Percentiles rank a stretch among this genome's conserved stretches.
phyloP scores from a whole-genome alignment of 768 basidiomycete species.

The Calocybe cyanea region DNA sequence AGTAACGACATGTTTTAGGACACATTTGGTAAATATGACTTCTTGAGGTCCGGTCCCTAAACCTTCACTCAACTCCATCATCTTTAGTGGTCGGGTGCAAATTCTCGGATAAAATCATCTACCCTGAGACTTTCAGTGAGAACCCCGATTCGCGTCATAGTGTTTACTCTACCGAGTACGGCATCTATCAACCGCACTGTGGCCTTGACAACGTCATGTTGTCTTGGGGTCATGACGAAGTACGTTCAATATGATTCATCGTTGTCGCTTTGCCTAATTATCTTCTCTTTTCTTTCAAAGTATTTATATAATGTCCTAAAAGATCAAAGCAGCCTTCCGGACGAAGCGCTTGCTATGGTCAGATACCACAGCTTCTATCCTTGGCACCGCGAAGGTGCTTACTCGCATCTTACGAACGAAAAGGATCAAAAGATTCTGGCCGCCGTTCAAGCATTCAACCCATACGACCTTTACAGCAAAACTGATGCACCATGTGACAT shows the following conservation, averaged over 20 bases:
- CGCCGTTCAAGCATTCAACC: conserved; percentile 86
- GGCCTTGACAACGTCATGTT: conserved; percentile 87
- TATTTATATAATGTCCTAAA: conserved; percentile 84
- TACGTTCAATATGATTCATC: conserved; percentile 23
- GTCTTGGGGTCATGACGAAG: conserved; percentile 91
- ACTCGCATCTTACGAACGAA: conserved; percentile 73
- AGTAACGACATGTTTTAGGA: conserved; percentile 25
- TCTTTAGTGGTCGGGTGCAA: conserved; percentile 71
- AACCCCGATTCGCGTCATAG: conserved; percentile 68
- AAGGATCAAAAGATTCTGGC: conserved; percentile 60
- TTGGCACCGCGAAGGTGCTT: conserved; percentile 89
- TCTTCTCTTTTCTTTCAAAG: conserved; percentile 30
- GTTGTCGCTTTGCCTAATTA: background rate
- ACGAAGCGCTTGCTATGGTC: conserved; percentile 86
- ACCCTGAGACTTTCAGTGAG: conserved; percentile 69
- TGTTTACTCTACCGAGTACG: conserved; percentile 67
- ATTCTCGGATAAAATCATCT: conserved; percentile 81
- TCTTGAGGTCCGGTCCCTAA: conserved; percentile 1
- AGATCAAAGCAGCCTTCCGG: conserved; percentile 76
- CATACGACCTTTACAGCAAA: conserved; percentile 93
- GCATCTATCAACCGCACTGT: conserved; percentile 75
- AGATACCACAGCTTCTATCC: conserved; percentile 95
- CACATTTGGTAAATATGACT: conserved; percentile 32
- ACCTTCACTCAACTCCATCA: background rate
- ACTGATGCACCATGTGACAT: conserved; percentile 64